phyloP scores from a whole-genome alignment of 768 basidiomycete genomes.

The Agrocybe pediades region DNA sequence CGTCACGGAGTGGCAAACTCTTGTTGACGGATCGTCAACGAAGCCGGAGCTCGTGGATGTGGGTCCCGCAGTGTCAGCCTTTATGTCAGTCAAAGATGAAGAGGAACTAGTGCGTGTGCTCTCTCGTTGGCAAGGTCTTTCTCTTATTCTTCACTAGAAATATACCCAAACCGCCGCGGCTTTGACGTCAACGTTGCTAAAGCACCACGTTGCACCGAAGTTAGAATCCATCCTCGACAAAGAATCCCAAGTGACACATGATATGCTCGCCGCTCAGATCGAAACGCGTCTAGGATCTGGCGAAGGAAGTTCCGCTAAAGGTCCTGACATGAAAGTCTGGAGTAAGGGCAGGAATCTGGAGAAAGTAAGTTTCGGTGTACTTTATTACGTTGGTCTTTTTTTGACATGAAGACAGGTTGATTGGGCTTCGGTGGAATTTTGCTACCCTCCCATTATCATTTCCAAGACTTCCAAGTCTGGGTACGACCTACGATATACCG shows the following conservation, averaged over 20 bases:
- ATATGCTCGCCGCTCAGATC: constrained; percentile 80
- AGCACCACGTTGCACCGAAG: constrained; percentile 83
- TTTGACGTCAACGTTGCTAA: constrained; percentile 83
- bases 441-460: constrained; percentile 94
- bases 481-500: constrained; percentile 87
- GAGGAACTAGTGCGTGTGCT: constrained; percentile 77
- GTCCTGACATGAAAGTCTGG: constrained; percentile 94
- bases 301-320: constrained; percentile 73
- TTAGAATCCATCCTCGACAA: constrained; percentile 91
- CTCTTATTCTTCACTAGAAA: constrained; percentile 56
- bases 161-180: constrained; percentile 69
- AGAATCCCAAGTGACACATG: constrained; percentile 89
- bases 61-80: constrained; percentile 67
- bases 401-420: constrained; percentile 60
- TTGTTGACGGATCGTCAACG: constrained; percentile 49
- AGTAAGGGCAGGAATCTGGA: constrained; percentile 70
- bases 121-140: neutral
- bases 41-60: constrained; percentile 84
- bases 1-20: constrained; percentile 81
- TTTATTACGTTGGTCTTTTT: neutral
- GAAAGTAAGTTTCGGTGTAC: constrained; percentile 59
- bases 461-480: constrained; percentile 81
- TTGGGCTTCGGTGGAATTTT: constrained; percentile 89
- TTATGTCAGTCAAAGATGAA: constrained; percentile 87
- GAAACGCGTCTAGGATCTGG: constrained; percentile 88